Conservation (phyloP, 78 protist species). For the Dictyostelium firmibasis region DNA sequence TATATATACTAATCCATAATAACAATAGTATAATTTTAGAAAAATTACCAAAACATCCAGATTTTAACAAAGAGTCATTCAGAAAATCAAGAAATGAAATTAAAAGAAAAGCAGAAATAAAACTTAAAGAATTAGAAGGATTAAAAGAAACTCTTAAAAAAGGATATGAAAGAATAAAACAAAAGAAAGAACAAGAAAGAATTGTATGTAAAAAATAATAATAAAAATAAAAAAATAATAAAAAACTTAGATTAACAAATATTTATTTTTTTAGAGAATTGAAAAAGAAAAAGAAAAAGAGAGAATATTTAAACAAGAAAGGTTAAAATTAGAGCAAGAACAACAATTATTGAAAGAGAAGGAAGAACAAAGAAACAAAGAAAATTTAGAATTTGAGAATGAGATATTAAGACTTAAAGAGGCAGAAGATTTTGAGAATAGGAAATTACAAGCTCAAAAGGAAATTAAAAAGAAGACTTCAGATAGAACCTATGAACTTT, state of each 20-base stretch:
- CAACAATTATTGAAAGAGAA: neutral
- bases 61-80: conserved; percentile 7
- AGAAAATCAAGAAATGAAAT: neutral
- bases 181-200: neutral
- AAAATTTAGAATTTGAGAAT: neutral
- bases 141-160: neutral
- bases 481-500: neutral
- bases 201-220: neutral
- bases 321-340: neutral
- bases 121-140: conserved; percentile 15
- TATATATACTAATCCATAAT: neutral
- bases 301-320: neutral
- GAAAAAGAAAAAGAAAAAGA: conserved; percentile 6
- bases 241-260: neutral
- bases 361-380: neutral
- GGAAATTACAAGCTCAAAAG: neutral
- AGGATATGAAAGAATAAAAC: neutral
- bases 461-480: neutral
- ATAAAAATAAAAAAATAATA: neutral
- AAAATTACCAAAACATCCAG: conserved; percentile 66
- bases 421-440: neutral
- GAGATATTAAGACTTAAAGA: neutral
- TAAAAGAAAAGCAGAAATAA: conserved; percentile 16
- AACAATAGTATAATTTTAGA: conserved; percentile 31
- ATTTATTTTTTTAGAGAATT: neutral